These are phyloP conservation scores for Ustilago bromivora DNA, from an alignment of 1,284 basidiomycete genomes.

Conservation along the genomic window DNA sequence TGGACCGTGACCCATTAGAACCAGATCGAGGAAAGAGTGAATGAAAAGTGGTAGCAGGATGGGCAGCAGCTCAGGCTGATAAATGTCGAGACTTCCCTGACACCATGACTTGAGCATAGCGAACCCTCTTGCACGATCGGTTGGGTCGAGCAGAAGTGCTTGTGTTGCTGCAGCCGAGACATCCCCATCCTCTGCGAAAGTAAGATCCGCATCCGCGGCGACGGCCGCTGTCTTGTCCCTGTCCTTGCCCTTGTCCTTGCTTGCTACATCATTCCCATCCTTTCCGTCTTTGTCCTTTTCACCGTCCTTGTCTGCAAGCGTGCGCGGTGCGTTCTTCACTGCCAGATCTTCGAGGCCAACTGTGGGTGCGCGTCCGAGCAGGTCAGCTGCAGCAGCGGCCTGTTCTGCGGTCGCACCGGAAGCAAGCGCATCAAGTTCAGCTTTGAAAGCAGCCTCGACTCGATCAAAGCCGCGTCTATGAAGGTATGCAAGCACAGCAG, in stretches of 20 bases:
- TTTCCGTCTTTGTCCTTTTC: slow-evolving; percentile 48
- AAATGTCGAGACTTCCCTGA: slow-evolving; percentile 87
- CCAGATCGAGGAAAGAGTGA: slow-evolving; percentile 94
- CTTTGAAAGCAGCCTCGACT: slow-evolving; percentile 80
- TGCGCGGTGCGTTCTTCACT: slow-evolving; percentile 63
- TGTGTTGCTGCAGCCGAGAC: slow-evolving; percentile 75
- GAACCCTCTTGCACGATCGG: slow-evolving; percentile 88
- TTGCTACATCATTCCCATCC: slow-evolving; percentile 1
- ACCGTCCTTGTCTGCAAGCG: slow-evolving; percentile 62
- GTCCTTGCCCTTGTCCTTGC: slow-evolving; percentile 16
- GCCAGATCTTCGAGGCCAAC: slow-evolving; percentile 74
- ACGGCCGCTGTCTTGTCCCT: slow-evolving; percentile 14
- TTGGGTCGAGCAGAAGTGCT: slow-evolving; percentile 83
- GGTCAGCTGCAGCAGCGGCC: slow-evolving; percentile 50
- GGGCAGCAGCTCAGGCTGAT: slow-evolving; percentile 87
- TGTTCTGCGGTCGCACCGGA: slow-evolving; percentile 46
- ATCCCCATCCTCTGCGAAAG: slow-evolving; percentile 46
- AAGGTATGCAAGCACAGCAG: slow-evolving; percentile 74
- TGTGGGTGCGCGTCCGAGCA: slow-evolving; percentile 72
- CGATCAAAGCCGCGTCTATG: slow-evolving; percentile 82
- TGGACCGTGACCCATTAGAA: slow-evolving; percentile 88
- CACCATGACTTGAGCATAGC: slow-evolving; percentile 92
- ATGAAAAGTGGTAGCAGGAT: slow-evolving; percentile 96
- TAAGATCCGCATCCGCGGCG: slow-evolving; percentile 28
- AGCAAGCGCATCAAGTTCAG: slow-evolving; percentile 74